Conservation (phyloP, 495 filamentous ascomycete species). For the Beverwykella pulmonaria region DNA sequence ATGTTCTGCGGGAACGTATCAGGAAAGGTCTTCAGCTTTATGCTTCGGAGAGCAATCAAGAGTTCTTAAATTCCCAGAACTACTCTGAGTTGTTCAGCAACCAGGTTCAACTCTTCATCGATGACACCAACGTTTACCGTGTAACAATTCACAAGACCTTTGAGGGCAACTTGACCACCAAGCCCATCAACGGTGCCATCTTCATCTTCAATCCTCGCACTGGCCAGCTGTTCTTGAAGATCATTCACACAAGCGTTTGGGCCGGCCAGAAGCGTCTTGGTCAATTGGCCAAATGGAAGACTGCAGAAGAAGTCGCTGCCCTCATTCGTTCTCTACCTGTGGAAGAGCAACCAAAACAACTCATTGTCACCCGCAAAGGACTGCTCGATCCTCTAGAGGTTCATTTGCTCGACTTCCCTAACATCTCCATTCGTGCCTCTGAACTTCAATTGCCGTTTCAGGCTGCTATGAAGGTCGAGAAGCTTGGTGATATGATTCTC, state of each 20-base stretch:
- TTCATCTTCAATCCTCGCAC: slow-evolving; percentile 99
- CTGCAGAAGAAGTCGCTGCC: slow-evolving; percentile 98
- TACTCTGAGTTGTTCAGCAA: slow-evolving; percentile 99
- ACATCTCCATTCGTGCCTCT: slow-evolving; percentile 97
- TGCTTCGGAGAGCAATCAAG: slow-evolving; percentile 98
- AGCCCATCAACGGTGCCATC: slow-evolving; percentile 99
- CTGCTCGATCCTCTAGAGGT: slow-evolving; percentile 97
- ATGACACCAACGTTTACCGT: slow-evolving; percentile 99
- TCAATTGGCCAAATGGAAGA: slow-evolving; percentile 99
- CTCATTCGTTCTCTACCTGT: slow-evolving; percentile 95
- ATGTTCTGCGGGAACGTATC: slow-evolving; percentile 96
- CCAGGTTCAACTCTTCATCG: slow-evolving; percentile 98
- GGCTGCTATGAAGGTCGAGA: slow-evolving; percentile 99
- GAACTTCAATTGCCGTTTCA: slow-evolving; percentile 99
- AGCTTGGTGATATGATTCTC: slow-evolving; percentile 98
- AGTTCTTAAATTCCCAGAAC: slow-evolving; percentile 99
- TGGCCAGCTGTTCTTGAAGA: slow-evolving; percentile 97
- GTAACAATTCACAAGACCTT: slow-evolving; percentile 99
- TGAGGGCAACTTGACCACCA: slow-evolving; percentile 98
- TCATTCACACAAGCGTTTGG: slow-evolving; percentile 99
- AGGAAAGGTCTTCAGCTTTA: slow-evolving; percentile 98
- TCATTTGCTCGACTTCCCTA: slow-evolving; percentile 96
- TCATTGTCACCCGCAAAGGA: slow-evolving; percentile 98
- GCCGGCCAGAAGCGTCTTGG: slow-evolving; percentile 99
- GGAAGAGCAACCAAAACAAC: slow-evolving; percentile 98